Base-by-base conservation (phyloP, 2,329 filamentous ascomycete genomes). In the Arthrobotrys pseudoclavata region DNA sequence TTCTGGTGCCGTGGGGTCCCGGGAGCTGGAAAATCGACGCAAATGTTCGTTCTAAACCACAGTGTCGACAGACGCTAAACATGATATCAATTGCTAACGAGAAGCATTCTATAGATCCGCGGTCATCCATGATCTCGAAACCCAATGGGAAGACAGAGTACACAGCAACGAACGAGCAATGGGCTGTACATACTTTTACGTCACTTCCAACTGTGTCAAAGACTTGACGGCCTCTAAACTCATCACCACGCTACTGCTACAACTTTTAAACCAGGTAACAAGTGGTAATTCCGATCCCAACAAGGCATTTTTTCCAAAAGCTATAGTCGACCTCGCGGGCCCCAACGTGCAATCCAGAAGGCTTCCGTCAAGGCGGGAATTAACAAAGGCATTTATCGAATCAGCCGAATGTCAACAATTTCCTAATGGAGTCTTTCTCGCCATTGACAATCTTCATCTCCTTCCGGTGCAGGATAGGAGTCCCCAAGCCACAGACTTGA, bases 351-450 rank as follows among this genome's bases (percentile, higher is more conserved):
- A 31, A 69, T 53, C n/a, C 22, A 31, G 26, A 48, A 29, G 22
- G 20, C 6, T 48, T 40, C 64, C 64, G n/a, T 18, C 26, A 22
- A 10, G 34, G 15, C 15, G 47, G 10, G 64, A 69, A 50, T 47
- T 69, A 37, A 69, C 64, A 48, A 69, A 57, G 31, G 64, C 52
- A n/a, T 69, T 69, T 26, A 57, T 69, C n/a, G 50, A 42, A 47
- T 57, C 52, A 48, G 26, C 64, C 1, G 34, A 69, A 60, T 57
- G 40, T 6, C 18, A 45, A 13, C 9, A 69, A n/a, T 60, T 69
- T 18, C 42, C 64, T 18, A 53, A 29, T 12, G 64, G 64, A 22
- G 24, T 69, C 13, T 22, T 69, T n/a, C 12, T 69, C 40, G 64
- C 50, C 13, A 12, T 69, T 34, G 64, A 69, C 20, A 69, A 69